A percentile compares a stretch with the other conserved stretches of the same genome.
Evolutionary conservation across 345 rosid genomes (phyloP).

Genomic region (Xanthoceras sorbifolium): DNA sequence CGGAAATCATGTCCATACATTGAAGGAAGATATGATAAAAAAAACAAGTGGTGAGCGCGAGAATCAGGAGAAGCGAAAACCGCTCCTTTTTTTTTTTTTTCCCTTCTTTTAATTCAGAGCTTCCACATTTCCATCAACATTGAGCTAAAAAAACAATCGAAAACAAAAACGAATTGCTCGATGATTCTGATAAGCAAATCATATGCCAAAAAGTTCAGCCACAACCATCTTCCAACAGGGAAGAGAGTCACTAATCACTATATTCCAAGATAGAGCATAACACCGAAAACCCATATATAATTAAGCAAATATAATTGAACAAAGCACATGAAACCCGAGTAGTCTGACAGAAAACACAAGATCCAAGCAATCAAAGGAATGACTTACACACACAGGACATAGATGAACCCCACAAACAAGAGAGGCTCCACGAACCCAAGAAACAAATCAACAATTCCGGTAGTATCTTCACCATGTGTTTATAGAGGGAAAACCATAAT

Average conservation of each 20-base stretch:
- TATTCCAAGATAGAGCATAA: not conserved
- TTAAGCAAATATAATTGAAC: not conserved
- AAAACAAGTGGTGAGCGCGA: too few relatives aligned
- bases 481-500: conserved; percentile 27
- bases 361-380: not conserved
- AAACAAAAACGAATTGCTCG: not conserved
- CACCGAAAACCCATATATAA: not conserved
- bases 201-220: not conserved
- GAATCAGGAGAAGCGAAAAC: not conserved
- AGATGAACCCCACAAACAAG: conserved; percentile 22
- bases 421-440: conserved; percentile 28
- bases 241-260: not conserved
- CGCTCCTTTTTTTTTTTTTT: not conserved
- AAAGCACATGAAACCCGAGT: not conserved
- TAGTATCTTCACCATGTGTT: conserved; percentile 17
- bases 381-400: conserved; percentile 31
- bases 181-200: not conserved
- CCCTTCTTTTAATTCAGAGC: not conserved
- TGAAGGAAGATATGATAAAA: too few relatives aligned
- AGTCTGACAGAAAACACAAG: not conserved
- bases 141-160: not conserved
- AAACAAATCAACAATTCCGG: conserved; percentile 12
- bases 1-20: too few relatives aligned
- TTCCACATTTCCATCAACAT: not conserved
- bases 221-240: not conserved